phyloP scores from a whole-genome alignment of 208 protist genomes.

The Angomonas desouzai region DNA sequence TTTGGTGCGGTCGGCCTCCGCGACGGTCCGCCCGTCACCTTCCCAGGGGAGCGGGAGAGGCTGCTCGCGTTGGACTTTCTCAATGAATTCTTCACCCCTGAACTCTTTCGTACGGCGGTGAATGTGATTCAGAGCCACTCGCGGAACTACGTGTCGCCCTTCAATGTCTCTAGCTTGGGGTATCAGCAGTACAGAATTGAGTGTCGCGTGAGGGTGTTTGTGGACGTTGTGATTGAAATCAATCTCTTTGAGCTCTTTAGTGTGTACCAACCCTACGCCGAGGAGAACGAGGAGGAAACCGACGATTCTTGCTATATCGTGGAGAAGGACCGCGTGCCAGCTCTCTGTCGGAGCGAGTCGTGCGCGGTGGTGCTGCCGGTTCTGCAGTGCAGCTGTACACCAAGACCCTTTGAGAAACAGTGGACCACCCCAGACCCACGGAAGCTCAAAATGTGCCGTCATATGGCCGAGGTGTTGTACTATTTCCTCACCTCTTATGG shows the following conservation, averaged over 20 bases:
- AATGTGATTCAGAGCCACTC: neutral
- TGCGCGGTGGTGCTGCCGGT: neutral
- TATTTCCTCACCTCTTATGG: neutral
- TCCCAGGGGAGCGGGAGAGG: neutral
- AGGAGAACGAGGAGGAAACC: neutral
- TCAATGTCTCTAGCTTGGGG: neutral
- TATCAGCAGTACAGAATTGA: slow-evolving; percentile 1
- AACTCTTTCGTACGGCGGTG: neutral
- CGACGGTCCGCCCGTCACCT: neutral
- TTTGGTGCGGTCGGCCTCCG: neutral
- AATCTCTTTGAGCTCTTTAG: neutral
- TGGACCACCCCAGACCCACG: slow-evolving; percentile 1
- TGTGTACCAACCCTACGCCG: neutral
- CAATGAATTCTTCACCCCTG: neutral
- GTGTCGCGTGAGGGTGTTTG: neutral
- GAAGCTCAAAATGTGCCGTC: slow-evolving; percentile 1
- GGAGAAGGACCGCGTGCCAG: neutral
- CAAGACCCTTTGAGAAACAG: neutral
- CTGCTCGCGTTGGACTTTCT: neutral
- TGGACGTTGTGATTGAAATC: slow-evolving; percentile 2
- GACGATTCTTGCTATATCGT: neutral
- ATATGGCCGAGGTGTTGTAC: slow-evolving; percentile 11
- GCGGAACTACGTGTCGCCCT: neutral
- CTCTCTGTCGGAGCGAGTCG: neutral
- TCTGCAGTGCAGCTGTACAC: slow-evolving; percentile 8